A percentile compares a stretch with the other conserved stretches of the same genome.
Conservation (phyloP, 2,329 filamentous ascomycete genomes). For the Cercospora sojina region DNA sequence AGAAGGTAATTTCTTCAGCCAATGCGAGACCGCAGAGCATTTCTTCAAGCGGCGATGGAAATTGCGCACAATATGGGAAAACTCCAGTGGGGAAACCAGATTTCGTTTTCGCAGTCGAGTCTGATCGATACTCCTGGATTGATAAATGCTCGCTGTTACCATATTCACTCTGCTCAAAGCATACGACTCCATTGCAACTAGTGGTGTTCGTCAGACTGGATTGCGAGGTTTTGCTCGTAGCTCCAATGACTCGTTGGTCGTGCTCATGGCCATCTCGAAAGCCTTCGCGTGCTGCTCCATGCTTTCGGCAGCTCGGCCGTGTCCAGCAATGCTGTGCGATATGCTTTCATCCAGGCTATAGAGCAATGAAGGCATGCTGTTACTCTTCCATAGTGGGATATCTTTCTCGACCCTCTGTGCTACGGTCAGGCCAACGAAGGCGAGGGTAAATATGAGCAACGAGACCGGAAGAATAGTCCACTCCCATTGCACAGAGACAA, state of each 20-base stretch:
- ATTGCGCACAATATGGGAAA: too few relatives aligned
- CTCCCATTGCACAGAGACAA: conserved; percentile 19
- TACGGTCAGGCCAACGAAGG: conserved; percentile 10
- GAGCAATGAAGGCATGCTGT: conserved; percentile 17
- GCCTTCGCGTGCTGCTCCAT: conserved; percentile 7
- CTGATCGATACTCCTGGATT: too few relatives aligned
- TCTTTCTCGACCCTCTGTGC: background rate
- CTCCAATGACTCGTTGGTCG: background rate
- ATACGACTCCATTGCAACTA: too few relatives aligned
- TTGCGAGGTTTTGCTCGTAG: background rate
- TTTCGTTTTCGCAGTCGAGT: too few relatives aligned
- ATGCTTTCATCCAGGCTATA: conserved; percentile 14
- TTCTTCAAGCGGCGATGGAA: too few relatives aligned
- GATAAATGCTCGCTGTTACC: too few relatives aligned
- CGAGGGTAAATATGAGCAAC: conserved; percentile 12
- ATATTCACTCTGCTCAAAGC: too few relatives aligned
- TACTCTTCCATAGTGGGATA: conserved; percentile 19
- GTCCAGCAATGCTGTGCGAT: background rate
- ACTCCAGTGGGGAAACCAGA: too few relatives aligned
- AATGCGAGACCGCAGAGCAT: too few relatives aligned
- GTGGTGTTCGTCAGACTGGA: too few relatives aligned
- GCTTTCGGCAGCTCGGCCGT: background rate
- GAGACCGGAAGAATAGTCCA: conserved; percentile 16
- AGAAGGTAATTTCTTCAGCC: too few relatives aligned
- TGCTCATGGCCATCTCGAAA: conserved; percentile 3